Evolutionary conservation across 805 yeast genomes (phyloP).

Genomic region (Wickerhamiella sergipiensis): DNA sequence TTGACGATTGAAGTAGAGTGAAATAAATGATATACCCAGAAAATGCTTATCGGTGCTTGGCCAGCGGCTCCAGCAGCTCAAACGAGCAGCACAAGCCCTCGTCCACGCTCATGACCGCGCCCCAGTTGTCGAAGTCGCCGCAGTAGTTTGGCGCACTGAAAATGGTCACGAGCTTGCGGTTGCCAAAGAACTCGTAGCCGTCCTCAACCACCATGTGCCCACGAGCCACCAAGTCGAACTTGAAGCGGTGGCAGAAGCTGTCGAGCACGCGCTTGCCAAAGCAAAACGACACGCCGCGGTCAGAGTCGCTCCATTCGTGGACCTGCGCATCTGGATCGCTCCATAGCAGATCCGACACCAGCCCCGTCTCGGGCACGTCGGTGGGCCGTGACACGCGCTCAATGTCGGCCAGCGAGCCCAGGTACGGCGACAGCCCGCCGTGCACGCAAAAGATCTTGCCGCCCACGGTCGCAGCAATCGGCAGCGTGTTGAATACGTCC

Average conservation of each 20-base stretch:
- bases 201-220: constrained; percentile 85
- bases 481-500: constrained; percentile 89
- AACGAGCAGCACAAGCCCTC: constrained; percentile 85
- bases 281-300: constrained; percentile 70
- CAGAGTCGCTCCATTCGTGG: constrained; percentile 79
- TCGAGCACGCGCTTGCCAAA: constrained; percentile 66
- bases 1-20: too few species aligned
- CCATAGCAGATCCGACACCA: constrained; percentile 67
- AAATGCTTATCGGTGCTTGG: constrained; percentile 31
- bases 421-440: constrained; percentile 69
- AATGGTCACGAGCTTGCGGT: constrained; percentile 54
- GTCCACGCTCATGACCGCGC: constrained; percentile 93
- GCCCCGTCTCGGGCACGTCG: constrained; percentile 71
- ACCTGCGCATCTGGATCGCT: constrained; percentile 73
- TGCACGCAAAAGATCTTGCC: constrained; percentile 87
- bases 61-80: constrained; percentile 76
- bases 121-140: constrained; percentile 83
- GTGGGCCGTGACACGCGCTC: constrained; percentile 64
- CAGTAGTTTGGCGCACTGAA: constrained; percentile 68
- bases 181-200: constrained; percentile 65
- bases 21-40: background rate
- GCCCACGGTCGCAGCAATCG: constrained; percentile 89
- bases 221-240: constrained; percentile 66
- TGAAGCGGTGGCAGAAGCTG: constrained; percentile 55
- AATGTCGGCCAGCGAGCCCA: constrained; percentile 58